Conservation (phyloP, 2,329 filamentous ascomycete species). For the Venturia aucupariae region DNA sequence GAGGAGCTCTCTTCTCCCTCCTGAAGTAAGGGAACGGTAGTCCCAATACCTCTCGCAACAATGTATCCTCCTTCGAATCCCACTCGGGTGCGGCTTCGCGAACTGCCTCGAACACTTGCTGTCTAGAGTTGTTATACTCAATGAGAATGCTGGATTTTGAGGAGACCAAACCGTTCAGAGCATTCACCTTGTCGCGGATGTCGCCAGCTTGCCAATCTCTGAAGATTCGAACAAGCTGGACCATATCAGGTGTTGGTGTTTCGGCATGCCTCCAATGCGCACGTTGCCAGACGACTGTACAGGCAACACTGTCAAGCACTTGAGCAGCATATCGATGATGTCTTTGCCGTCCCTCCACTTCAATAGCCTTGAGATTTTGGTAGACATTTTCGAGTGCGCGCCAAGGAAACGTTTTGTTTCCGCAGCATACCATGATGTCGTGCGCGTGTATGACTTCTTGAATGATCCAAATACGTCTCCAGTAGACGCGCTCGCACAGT, state of each 20-base stretch:
- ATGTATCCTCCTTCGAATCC: neutral
- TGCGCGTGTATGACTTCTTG: neutral
- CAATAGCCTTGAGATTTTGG: neutral
- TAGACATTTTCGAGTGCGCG: neutral
- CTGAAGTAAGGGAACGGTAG: neutral
- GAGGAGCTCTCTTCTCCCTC: neutral
- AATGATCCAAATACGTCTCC: slow-evolving; percentile 5
- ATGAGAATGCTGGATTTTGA: neutral
- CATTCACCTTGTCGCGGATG: neutral
- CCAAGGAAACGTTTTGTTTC: neutral
- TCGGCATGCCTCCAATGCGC: neutral
- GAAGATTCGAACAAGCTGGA: neutral
- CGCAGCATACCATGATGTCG: neutral
- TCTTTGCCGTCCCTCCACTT: neutral
- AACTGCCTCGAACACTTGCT: neutral
- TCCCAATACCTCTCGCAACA: neutral
- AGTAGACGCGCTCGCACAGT: neutral
- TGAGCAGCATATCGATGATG: neutral
- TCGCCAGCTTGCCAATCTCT: neutral
- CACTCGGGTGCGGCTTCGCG: neutral
- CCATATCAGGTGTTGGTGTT: neutral
- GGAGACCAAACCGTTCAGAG: neutral
- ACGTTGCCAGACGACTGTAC: neutral
- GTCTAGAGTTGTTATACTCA: neutral
- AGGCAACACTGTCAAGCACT: neutral